phyloP scores from a whole-genome alignment of 441 rosid species.

The Syzygium syzygioides region DNA sequence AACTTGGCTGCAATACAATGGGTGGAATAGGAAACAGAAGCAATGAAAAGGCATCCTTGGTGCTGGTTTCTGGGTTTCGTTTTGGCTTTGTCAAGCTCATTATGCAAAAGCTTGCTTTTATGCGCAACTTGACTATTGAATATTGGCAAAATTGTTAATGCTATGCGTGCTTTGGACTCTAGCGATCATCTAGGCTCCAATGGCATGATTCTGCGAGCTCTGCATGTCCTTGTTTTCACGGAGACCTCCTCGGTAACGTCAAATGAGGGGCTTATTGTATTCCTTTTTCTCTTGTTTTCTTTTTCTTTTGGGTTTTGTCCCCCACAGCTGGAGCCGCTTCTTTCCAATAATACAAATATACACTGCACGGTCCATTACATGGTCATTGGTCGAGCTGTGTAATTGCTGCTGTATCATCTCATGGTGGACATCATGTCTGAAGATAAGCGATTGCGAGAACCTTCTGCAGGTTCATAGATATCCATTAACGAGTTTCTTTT shows the following conservation, averaged over 20 bases:
- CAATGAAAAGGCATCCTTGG: neutral
- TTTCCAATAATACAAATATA: too few species aligned
- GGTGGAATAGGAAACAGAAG: neutral
- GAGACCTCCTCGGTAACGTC: neutral
- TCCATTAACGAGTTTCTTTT: neutral
- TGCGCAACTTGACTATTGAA: neutral
- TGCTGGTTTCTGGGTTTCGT: neutral
- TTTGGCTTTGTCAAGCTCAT: neutral
- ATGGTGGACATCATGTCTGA: neutral
- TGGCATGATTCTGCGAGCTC: neutral
- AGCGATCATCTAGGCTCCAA: neutral
- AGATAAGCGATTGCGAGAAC: neutral
- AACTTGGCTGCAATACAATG: neutral
- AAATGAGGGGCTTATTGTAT: neutral
- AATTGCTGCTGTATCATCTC: neutral
- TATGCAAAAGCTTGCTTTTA: neutral
- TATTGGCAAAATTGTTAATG: neutral
- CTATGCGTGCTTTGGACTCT: neutral
- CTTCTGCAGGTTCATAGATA: neutral
- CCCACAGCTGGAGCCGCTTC: neutral
- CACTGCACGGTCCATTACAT: neutral
- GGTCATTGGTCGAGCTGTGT: neutral
- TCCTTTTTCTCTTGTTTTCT: neutral
- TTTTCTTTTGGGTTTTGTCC: neutral
- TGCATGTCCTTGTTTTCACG: constrained; percentile 1